A percentile compares a stretch with the other conserved stretches of the same genome.
These are phyloP conservation scores for Epichloe baconii DNA, from an alignment of 2,329 filamentous ascomycete genomes.

Conservation along the genomic window DNA sequence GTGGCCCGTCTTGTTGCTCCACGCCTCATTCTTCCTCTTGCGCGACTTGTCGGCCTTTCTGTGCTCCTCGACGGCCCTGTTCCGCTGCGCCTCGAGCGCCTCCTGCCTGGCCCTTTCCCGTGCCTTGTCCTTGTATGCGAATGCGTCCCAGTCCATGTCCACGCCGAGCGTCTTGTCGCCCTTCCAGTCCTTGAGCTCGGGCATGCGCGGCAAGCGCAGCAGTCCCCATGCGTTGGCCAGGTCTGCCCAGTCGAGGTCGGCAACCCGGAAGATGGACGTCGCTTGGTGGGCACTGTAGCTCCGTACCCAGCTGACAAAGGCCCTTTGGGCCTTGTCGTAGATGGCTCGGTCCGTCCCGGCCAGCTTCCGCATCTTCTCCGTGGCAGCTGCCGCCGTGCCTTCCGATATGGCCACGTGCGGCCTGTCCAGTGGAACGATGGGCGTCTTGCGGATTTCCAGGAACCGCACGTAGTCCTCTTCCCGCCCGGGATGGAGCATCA, in stretches of 20 bases:
- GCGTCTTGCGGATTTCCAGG: slow-evolving; percentile 75
- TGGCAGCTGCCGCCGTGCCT: slow-evolving; percentile 44
- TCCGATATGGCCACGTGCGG: slow-evolving; percentile 45
- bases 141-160: slow-evolving; percentile 53
- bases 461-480: slow-evolving; percentile 89
- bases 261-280: slow-evolving; percentile 74
- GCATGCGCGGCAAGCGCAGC: slow-evolving; percentile 82
- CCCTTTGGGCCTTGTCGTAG: slow-evolving; percentile 80
- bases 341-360: slow-evolving; percentile 41
- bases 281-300: slow-evolving; percentile 87
- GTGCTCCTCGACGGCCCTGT: slow-evolving; percentile 24
- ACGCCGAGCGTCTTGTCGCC: slow-evolving; percentile 52
- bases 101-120: slow-evolving; percentile 52
- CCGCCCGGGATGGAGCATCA: slow-evolving; percentile 70
- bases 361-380: slow-evolving; percentile 46
- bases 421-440: slow-evolving; percentile 50
- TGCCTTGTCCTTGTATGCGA: slow-evolving; percentile 58
- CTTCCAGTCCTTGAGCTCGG: slow-evolving; percentile 64
- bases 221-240: slow-evolving; percentile 76
- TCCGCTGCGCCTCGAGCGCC: slow-evolving; percentile 37
- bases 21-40: slow-evolving; percentile 53
- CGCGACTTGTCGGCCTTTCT: slow-evolving; percentile 30
- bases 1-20: slow-evolving; percentile 58
- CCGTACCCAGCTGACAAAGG: slow-evolving; percentile 86
- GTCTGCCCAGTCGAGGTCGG: slow-evolving; percentile 74